phyloP scores from a whole-genome alignment of 208 protist genomes.

The Leishmania martiniquensis region DNA sequence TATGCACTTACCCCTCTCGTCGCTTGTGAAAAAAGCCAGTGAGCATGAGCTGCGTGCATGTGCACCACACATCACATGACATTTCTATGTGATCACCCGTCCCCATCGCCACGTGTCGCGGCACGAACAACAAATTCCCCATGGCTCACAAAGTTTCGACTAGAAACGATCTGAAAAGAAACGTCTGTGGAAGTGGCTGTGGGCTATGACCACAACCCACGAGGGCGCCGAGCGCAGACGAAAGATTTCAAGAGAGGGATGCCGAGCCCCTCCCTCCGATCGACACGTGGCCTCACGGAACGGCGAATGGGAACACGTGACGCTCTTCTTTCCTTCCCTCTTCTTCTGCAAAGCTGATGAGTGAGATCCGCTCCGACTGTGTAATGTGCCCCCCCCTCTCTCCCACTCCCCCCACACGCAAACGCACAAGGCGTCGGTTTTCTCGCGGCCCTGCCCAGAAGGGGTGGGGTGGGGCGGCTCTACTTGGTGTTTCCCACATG shows the following conservation, averaged over 20 bases:
- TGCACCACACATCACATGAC: not conserved
- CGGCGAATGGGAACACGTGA: no score
- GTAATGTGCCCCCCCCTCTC: no score
- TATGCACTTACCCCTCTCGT: not conserved
- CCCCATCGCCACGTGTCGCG: not conserved
- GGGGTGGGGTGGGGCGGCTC: no score
- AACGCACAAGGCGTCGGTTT: no score
- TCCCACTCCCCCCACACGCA: no score
- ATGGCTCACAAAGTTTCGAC: not conserved
- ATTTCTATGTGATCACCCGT: not conserved
- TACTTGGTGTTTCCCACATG: no score
- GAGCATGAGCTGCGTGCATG: not conserved
- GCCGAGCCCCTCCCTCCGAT: no score
- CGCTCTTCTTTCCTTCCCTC: no score
- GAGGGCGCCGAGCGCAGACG: not conserved
- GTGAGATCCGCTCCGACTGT: not conserved
- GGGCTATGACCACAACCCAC: not conserved
- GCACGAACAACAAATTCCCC: not conserved
- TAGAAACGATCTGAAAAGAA: not conserved
- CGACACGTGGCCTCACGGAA: no score
- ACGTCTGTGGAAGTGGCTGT: not conserved
- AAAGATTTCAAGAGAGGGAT: not conserved
- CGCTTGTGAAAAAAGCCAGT: not conserved
- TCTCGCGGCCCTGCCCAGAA: no score
- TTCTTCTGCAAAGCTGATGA: not conserved